phyloP scores from a whole-genome alignment of 1,284 basidiomycete species.

The Kalmanozyma brasiliensis region DNA sequence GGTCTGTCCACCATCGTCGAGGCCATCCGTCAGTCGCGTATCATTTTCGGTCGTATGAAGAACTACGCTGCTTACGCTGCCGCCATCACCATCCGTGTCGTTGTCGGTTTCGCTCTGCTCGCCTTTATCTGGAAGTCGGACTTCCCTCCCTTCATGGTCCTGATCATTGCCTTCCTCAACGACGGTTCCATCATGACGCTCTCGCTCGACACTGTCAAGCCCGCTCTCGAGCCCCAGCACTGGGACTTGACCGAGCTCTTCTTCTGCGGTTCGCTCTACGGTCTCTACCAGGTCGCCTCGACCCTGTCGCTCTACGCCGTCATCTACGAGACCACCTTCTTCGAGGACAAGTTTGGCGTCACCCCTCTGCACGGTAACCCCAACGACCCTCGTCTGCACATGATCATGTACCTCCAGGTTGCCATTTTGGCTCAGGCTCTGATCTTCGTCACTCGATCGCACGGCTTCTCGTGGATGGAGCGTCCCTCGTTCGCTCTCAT shows the following conservation, averaged over 20 bases:
- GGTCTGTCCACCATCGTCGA: constrained; percentile 96
- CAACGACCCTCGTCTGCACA: constrained; percentile 71
- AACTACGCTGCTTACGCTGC: constrained; percentile 89
- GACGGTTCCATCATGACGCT: constrained; percentile 98
- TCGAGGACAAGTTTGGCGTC: constrained; percentile 87
- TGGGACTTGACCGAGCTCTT: constrained; percentile 98
- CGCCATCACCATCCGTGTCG: constrained; percentile 96
- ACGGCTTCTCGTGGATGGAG: constrained; percentile 98
- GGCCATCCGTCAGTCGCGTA: constrained; percentile 91
- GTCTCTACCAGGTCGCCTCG: constrained; percentile 88
- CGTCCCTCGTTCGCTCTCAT: constrained; percentile 89
- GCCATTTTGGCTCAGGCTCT: constrained; percentile 98
- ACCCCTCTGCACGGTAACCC: constrained; percentile 68
- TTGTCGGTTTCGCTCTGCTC: constrained; percentile 94
- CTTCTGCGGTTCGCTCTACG: constrained; percentile 92
- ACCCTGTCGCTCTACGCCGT: constrained; percentile 78
- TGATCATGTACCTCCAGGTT: constrained; percentile 86
- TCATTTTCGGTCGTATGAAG: constrained; percentile 97
- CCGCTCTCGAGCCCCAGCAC: constrained; percentile 84
- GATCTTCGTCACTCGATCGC: constrained; percentile 95
- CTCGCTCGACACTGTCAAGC: constrained; percentile 94
- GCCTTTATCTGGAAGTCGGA: constrained; percentile 95
- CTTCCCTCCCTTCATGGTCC: constrained; percentile 99
- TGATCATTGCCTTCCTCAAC: constrained; percentile 95
- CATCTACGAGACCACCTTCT: constrained; percentile 88